Evolutionary conservation across 306 rosid genomes (phyloP).

Genomic region (Trifolium fragiferum): DNA sequence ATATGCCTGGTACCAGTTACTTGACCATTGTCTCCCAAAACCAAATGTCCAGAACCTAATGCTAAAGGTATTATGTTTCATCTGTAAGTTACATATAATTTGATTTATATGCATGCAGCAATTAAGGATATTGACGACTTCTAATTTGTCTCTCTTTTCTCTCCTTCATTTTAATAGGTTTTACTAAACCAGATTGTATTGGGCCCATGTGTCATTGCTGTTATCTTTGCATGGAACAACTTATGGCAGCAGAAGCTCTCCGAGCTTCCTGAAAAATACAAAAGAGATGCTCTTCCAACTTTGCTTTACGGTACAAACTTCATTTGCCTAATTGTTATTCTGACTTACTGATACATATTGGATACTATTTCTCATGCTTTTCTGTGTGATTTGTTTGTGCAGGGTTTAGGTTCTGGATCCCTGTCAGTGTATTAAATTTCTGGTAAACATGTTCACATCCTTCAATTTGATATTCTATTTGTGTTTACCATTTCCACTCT

Average conservation of each 20-base stretch:
- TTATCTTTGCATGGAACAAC: conserved; percentile 91
- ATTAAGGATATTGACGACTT: conserved; percentile 17
- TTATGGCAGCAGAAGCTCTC: conserved; percentile 79
- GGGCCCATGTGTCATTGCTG: conserved; percentile 91
- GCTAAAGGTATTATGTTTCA: conserved; percentile 63
- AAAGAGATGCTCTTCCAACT: conserved; percentile 76
- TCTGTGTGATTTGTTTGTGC: conserved; percentile 40
- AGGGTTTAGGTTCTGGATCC: conserved; percentile 98
- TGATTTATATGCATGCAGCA: not conserved
- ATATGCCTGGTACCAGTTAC: conserved; percentile 88
- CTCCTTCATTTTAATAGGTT: conserved; percentile 58
- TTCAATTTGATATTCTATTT: conserved; percentile 29
- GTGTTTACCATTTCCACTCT: not conserved
- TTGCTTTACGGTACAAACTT: conserved; percentile 67
- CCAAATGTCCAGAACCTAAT: conserved; percentile 65
- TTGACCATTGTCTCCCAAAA: conserved; percentile 66
- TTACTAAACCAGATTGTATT: conserved; percentile 87
- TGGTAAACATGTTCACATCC: conserved; percentile 53
- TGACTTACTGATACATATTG: conserved; percentile 24
- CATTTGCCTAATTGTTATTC: conserved; percentile 20
- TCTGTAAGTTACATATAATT: not conserved
- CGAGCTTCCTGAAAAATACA: conserved; percentile 84
- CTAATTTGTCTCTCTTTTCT: not conserved
- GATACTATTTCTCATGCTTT: conserved; percentile 19
- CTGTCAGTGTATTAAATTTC: conserved; percentile 82